Percentiles rank a stretch among this genome's conserved stretches.
Evolutionary conservation across 176 grass and related monocot genomes (phyloP).

Genomic region (Olyra latifolia): DNA sequence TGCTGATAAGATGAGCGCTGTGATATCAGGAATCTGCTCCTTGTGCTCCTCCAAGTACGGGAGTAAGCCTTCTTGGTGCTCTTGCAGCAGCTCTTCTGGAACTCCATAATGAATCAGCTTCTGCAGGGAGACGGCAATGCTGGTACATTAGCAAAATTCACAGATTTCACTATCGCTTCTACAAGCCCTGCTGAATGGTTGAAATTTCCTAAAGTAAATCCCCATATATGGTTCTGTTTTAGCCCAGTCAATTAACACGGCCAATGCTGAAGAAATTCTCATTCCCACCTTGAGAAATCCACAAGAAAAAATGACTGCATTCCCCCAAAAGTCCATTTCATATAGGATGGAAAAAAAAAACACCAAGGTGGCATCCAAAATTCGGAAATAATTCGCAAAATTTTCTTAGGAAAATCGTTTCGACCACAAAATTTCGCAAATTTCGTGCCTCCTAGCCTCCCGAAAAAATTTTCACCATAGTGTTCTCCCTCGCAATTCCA

Average conservation of each 20-base stretch:
- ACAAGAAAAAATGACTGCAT: neutral
- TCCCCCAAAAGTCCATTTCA: neutral
- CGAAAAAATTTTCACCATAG: neutral
- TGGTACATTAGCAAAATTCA: neutral
- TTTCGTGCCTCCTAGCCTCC: neutral
- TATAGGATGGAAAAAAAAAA: neutral
- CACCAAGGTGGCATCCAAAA: neutral
- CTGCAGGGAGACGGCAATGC: conserved; percentile 37
- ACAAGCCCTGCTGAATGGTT: neutral
- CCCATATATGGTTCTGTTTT: neutral
- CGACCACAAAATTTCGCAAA: no score
- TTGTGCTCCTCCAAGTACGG: conserved; percentile 40
- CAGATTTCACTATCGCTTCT: neutral
- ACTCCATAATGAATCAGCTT: conserved; percentile 75
- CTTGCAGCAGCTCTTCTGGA: conserved; percentile 48
- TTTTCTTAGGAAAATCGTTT: neutral
- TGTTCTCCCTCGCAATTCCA: neutral
- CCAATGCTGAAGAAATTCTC: neutral
- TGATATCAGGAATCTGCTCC: conserved; percentile 32
- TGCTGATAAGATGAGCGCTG: conserved; percentile 55
- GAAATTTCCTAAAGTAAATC: neutral
- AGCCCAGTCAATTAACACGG: no score
- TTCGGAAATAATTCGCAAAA: neutral
- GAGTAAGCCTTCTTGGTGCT: conserved; percentile 49
- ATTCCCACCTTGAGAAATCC: neutral